Evolutionary conservation across 306 rosid species (phyloP).

Genomic region (Fragaria ananassa): DNA sequence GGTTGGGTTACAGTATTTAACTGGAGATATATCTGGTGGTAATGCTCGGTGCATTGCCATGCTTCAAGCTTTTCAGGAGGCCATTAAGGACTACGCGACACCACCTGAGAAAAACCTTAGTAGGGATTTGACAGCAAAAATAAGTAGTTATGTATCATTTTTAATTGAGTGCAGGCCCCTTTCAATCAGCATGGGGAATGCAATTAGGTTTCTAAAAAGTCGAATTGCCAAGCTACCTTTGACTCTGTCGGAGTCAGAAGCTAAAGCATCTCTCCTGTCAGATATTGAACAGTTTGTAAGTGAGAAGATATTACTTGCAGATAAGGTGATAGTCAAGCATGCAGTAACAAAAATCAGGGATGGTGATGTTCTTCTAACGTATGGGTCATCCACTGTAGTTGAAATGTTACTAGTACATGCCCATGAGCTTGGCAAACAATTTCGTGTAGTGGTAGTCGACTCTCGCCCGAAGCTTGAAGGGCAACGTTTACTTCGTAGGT

Average conservation of each 20-base stretch:
- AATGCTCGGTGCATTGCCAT: slow-evolving; percentile 86
- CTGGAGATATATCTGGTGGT: slow-evolving; percentile 73
- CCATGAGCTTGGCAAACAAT: slow-evolving; percentile 70
- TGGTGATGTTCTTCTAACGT: slow-evolving; percentile 83
- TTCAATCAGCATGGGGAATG: slow-evolving; percentile 89
- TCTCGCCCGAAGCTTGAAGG: slow-evolving; percentile 87
- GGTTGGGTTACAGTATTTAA: slow-evolving; percentile 73
- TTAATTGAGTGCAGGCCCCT: slow-evolving; percentile 79
- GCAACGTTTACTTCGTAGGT: slow-evolving; percentile 68
- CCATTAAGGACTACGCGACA: slow-evolving; percentile 67
- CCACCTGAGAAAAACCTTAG: slow-evolving; percentile 58
- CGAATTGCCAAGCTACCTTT: slow-evolving; percentile 60
- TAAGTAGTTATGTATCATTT: slow-evolving; percentile 72
- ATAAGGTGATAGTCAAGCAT: slow-evolving; percentile 76
- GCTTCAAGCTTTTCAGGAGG: slow-evolving; percentile 82
- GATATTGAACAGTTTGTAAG: slow-evolving; percentile 68
- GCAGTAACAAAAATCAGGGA: slow-evolving; percentile 77
- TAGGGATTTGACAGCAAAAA: slow-evolving; percentile 76
- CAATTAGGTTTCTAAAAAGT: slow-evolving; percentile 66
- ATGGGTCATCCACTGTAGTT: slow-evolving; percentile 70
- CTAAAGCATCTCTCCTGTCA: slow-evolving; percentile 60
- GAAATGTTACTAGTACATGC: slow-evolving; percentile 72
- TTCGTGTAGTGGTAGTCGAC: slow-evolving; percentile 78
- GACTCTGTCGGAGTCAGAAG: slow-evolving; percentile 59
- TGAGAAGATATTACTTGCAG: slow-evolving; percentile 76